Conservation (phyloP, 805 yeast species). For the Metschnikowia dekortorum region DNA sequence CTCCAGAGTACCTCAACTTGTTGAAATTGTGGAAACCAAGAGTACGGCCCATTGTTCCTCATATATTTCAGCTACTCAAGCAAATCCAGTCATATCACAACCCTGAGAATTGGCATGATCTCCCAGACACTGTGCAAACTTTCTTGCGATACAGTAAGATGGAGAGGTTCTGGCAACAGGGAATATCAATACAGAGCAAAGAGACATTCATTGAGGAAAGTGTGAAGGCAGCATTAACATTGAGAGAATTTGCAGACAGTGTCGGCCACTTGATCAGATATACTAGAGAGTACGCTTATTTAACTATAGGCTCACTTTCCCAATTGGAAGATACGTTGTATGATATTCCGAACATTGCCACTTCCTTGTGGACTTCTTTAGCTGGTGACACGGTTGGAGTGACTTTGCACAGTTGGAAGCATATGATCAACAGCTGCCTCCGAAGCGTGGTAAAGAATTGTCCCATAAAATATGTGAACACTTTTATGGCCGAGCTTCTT, state of each 20-base stretch:
- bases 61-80: slow-evolving; percentile 76
- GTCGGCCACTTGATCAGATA: slow-evolving; percentile 95
- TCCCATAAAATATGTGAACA: slow-evolving; percentile 62
- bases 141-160: slow-evolving; percentile 86
- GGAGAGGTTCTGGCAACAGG: slow-evolving; percentile 98
- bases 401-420: slow-evolving; percentile 95
- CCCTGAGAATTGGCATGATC: slow-evolving; percentile 82
- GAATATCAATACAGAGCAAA: slow-evolving; percentile 88
- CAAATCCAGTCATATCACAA: slow-evolving; percentile 95
- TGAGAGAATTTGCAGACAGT: slow-evolving; percentile 95
- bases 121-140: slow-evolving; percentile 86
- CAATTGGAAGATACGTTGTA: slow-evolving; percentile 86
- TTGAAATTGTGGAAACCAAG: slow-evolving; percentile 88
- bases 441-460: slow-evolving; percentile 86
- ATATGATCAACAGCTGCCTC: slow-evolving; percentile 84
- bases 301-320: slow-evolving; percentile 84
- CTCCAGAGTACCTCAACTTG: slow-evolving; percentile 66
- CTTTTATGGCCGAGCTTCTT: slow-evolving; percentile 71
- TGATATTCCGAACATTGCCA: slow-evolving; percentile 78
- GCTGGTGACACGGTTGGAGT: slow-evolving; percentile 84
- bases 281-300: slow-evolving; percentile 91
- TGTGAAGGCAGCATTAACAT: slow-evolving; percentile 87
- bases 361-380: slow-evolving; percentile 75
- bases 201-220: slow-evolving; percentile 93
- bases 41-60: slow-evolving; percentile 86